Conservation (phyloP, 768 basidiomycete genomes). For the Candolleomyces eurysporus region DNA sequence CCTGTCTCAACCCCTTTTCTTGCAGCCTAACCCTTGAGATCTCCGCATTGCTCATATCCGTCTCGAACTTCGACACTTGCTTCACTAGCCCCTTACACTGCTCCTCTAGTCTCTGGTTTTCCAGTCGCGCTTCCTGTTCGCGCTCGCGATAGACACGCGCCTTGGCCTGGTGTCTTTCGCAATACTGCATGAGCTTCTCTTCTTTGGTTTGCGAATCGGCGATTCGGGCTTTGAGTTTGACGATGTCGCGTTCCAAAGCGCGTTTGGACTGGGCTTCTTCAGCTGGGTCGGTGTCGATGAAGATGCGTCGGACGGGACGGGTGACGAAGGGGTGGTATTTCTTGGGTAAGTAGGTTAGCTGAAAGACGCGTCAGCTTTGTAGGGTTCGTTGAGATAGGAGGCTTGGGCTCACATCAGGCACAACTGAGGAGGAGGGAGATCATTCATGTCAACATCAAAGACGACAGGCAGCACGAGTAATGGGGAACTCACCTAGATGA, state of each 20-base stretch:
- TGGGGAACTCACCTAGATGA: slow-evolving; percentile 42
- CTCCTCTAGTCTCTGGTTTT: neutral
- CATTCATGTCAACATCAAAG: neutral
- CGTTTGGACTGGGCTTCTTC: neutral
- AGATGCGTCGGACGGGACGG: slow-evolving; percentile 34
- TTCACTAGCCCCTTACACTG: neutral
- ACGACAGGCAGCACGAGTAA: neutral
- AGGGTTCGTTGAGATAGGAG: slow-evolving; percentile 29
- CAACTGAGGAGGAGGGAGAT: slow-evolving; percentile 26
- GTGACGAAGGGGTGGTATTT: slow-evolving; percentile 44
- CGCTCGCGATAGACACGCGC: neutral
- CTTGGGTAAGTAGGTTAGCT: slow-evolving; percentile 36
- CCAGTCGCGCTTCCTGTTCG: slow-evolving; percentile 2
- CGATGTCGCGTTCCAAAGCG: neutral
- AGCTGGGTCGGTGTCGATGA: slow-evolving; percentile 3
- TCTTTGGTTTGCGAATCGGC: neutral
- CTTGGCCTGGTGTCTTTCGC: slow-evolving; percentile 4
- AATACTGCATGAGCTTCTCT: slow-evolving; percentile 3
- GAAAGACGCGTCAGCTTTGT: neutral
- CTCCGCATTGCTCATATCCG: neutral
- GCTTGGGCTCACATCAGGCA: slow-evolving; percentile 33
- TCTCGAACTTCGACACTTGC: neutral
- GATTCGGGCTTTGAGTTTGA: neutral
- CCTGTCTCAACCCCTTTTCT: neutral
- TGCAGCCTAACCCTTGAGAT: neutral